Conservation (phyloP, 371 early-diverging fungal genomes). For the Smittium culicis region DNA sequence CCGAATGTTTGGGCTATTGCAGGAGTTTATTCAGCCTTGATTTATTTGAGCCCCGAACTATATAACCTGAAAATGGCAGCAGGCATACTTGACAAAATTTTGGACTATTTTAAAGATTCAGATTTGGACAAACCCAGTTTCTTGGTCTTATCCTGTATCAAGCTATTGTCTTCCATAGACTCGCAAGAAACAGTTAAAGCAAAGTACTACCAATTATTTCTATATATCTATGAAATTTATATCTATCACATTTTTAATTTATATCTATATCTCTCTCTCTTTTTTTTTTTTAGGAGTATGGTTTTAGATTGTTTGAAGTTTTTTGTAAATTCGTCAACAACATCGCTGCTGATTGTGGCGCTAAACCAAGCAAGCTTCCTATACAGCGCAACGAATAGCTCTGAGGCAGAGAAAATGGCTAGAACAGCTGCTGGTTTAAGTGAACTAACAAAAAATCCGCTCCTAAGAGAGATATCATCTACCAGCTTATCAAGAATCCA, state of each 20-base stretch:
- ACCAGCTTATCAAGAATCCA: background rate
- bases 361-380: background rate
- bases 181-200: slow-evolving; percentile 1
- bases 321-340: background rate
- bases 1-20: slow-evolving; percentile 17
- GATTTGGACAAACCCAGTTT: background rate
- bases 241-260: background rate
- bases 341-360: background rate
- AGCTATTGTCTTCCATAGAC: background rate
- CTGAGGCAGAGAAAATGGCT: slow-evolving; percentile 9
- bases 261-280: background rate
- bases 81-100: background rate
- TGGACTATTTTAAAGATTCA: too few relatives aligned
- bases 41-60: background rate
- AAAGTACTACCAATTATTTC: background rate
- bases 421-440: background rate
- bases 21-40: slow-evolving; percentile 12
- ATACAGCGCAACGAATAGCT: background rate
- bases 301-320: slow-evolving; percentile 7
- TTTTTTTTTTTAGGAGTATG: slow-evolving; percentile 8
- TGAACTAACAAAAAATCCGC: background rate
- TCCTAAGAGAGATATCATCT: background rate
- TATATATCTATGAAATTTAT: background rate
- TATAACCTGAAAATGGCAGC: too few relatives aligned
- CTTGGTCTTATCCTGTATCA: background rate